Evolutionary conservation across 2,329 filamentous ascomycete genomes (phyloP).

Genomic region (Beauveria rudraprayagi): DNA sequence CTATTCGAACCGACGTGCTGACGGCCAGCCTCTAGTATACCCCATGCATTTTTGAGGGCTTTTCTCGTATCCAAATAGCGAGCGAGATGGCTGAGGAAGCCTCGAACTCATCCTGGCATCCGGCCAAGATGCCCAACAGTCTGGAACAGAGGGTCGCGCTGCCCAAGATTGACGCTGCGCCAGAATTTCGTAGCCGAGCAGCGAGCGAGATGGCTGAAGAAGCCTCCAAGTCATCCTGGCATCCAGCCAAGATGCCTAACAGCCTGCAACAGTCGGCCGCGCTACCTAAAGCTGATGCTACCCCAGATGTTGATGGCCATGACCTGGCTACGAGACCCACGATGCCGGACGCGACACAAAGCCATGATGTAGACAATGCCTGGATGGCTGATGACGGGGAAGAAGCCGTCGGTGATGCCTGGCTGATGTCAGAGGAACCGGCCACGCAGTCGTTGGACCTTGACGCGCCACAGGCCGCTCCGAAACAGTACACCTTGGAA

Average conservation of each 20-base stretch:
- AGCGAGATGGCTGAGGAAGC: conserved; percentile 28
- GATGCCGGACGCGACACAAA: conserved; percentile 4
- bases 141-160: conserved; percentile 6
- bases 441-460: not conserved
- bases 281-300: not conserved
- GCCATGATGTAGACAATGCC: conserved; percentile 5
- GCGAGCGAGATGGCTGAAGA: conserved; percentile 28
- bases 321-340: not conserved
- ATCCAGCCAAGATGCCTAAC: conserved; percentile 34
- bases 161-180: not conserved
- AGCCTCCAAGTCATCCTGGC: conserved; percentile 29
- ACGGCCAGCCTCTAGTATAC: conserved; percentile 7
- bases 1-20: not conserved
- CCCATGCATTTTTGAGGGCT: conserved; percentile 9
- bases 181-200: not conserved
- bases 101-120: conserved; percentile 31
- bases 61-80: conserved; percentile 12
- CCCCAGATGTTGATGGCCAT: not conserved
- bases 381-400: conserved; percentile 17
- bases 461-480: not conserved
- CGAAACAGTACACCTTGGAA: not conserved
- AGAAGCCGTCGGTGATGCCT: conserved; percentile 18
- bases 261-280: conserved; percentile 11
- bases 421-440: conserved; percentile 12
- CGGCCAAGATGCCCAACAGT: conserved; percentile 31